Conservation (phyloP, 352 stramenopile species). For the Pythium dissotocum region DNA sequence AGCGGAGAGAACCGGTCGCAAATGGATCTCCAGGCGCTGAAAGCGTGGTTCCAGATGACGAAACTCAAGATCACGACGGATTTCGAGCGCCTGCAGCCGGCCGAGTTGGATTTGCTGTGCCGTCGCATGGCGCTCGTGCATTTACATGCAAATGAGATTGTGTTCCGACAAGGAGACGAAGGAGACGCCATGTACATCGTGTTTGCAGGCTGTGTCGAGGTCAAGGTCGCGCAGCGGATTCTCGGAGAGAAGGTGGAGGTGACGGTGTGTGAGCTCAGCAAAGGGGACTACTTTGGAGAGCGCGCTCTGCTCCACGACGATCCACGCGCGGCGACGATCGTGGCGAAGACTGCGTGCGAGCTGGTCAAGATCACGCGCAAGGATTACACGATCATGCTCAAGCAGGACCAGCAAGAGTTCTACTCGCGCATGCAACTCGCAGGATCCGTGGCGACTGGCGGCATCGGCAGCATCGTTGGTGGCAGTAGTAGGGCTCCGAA, state of each 20-base stretch:
- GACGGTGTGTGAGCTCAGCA: slow-evolving; percentile 60
- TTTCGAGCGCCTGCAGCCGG: slow-evolving; percentile 59
- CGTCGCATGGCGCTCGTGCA: slow-evolving; percentile 53
- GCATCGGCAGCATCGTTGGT: neutral
- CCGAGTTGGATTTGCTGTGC: slow-evolving; percentile 63
- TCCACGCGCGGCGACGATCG: slow-evolving; percentile 54
- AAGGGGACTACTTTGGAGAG: slow-evolving; percentile 78
- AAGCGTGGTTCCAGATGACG: slow-evolving; percentile 73
- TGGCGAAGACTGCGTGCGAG: slow-evolving; percentile 53
- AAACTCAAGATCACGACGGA: slow-evolving; percentile 78
- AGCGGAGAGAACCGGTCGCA: slow-evolving; percentile 55
- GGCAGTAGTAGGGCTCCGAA: neutral
- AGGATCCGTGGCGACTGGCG: slow-evolving; percentile 18
- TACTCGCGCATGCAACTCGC: slow-evolving; percentile 62
- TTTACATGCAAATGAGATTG: slow-evolving; percentile 51
- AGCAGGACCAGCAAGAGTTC: slow-evolving; percentile 71
- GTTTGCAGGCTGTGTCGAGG: slow-evolving; percentile 60
- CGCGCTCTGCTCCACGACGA: slow-evolving; percentile 64
- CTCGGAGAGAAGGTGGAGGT: slow-evolving; percentile 67
- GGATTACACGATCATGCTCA: slow-evolving; percentile 77
- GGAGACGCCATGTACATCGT: slow-evolving; percentile 76
- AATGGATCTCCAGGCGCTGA: slow-evolving; percentile 59
- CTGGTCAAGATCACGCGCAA: slow-evolving; percentile 65
- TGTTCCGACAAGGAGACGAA: slow-evolving; percentile 73
- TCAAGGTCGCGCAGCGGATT: slow-evolving; percentile 59